Evolutionary conservation across 352 stramenopile species (phyloP).

Genomic region (Phytophthora ramorum): DNA sequence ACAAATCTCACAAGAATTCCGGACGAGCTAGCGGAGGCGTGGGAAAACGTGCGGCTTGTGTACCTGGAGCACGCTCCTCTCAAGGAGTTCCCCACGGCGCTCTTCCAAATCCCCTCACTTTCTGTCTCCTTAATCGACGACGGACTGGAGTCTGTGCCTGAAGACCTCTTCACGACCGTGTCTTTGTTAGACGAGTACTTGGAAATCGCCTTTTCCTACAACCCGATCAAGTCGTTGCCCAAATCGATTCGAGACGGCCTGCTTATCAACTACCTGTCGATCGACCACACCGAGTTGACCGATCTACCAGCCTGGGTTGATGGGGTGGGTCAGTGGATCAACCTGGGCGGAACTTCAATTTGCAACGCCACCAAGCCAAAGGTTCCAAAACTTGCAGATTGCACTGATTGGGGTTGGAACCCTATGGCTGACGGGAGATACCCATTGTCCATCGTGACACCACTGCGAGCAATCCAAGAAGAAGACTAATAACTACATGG

Average conservation of each 20-base stretch:
- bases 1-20: slow-evolving; percentile 46
- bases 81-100: slow-evolving; percentile 35
- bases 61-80: slow-evolving; percentile 45
- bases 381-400: slow-evolving; percentile 6
- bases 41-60: slow-evolving; percentile 35
- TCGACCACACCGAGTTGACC: slow-evolving; percentile 40
- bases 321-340: slow-evolving; percentile 14
- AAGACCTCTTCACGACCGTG: slow-evolving; percentile 30
- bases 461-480: not conserved
- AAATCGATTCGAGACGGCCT: slow-evolving; percentile 13
- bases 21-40: slow-evolving; percentile 31
- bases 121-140: slow-evolving; percentile 38
- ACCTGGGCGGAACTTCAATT: slow-evolving; percentile 17
- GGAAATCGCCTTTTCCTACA: slow-evolving; percentile 37
- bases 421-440: slow-evolving; percentile 23
- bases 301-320: slow-evolving; percentile 42
- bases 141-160: slow-evolving; percentile 26
- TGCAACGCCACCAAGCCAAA: slow-evolving; percentile 15
- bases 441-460: slow-evolving; percentile 13
- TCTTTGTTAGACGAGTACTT: slow-evolving; percentile 30
- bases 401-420: slow-evolving; percentile 18
- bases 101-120: slow-evolving; percentile 32
- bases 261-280: slow-evolving; percentile 39
- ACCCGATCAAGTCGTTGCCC: slow-evolving; percentile 39
- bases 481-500: too few species aligned